These are phyloP conservation scores for Syncephalastrum sp. DNA, from an alignment of 371 early-diverging fungal species.

Conservation along the genomic window DNA sequence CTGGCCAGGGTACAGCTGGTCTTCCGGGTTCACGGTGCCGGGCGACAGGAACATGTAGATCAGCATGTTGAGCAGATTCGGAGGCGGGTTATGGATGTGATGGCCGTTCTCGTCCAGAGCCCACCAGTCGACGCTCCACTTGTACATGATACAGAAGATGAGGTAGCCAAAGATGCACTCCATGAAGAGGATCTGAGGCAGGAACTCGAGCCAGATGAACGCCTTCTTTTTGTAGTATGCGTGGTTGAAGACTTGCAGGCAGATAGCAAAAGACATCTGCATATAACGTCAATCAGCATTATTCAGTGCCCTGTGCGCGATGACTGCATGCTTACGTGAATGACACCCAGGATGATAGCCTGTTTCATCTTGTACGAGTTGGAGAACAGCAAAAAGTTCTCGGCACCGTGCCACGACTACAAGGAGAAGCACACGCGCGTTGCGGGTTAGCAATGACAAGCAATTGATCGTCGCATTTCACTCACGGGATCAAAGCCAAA, in stretches of 20 bases:
- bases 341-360: conserved; percentile 96
- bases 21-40: conserved; percentile 77
- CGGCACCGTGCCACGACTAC: conserved; percentile 93
- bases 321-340: conserved; percentile 64
- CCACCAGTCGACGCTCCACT: conserved; percentile 95
- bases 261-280: conserved; percentile 94
- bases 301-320: not conserved
- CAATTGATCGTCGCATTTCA: not conserved
- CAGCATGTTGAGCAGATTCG: conserved; percentile 96
- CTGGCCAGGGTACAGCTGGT: conserved; percentile 88
- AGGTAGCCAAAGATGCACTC: conserved; percentile 96
- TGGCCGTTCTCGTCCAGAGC: conserved; percentile 67
- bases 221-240: conserved; percentile 80
- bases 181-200: conserved; percentile 97
- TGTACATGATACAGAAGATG: conserved; percentile 90
- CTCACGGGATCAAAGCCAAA: conserved; percentile 82
- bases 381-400: conserved; percentile 91
- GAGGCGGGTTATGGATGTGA: conserved; percentile 74
- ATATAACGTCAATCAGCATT: conserved; percentile 2
- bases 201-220: conserved; percentile 82
- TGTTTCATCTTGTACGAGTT: conserved; percentile 99
- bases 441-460: not conserved
- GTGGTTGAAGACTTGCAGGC: conserved; percentile 91
- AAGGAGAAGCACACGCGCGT: conserved; percentile 32
- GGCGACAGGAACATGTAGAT: conserved; percentile 99